A percentile compares a stretch with the other conserved stretches of the same genome.
phyloP scores from a whole-genome alignment of 495 filamentous ascomycete genomes.

The Lentithecium fluviatile region DNA sequence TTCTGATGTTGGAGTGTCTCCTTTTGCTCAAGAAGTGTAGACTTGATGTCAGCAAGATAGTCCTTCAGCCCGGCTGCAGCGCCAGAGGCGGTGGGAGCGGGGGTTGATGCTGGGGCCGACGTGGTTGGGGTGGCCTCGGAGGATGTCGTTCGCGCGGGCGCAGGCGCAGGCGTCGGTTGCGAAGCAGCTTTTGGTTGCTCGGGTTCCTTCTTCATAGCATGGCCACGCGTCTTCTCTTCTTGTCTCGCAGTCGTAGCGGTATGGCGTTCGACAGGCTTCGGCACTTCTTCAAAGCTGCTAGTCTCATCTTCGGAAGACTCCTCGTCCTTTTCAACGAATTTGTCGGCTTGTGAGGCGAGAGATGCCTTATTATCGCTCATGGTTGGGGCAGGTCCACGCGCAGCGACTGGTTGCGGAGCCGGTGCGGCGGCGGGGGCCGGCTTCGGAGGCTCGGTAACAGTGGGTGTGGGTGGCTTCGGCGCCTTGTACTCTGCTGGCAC shows the following conservation, averaged over 20 bases:
- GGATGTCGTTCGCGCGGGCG: conserved; percentile 5
- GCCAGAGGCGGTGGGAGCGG: conserved; percentile 31
- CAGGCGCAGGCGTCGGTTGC: conserved; percentile 35
- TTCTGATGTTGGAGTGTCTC: no score
- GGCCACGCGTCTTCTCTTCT: conserved; percentile 35
- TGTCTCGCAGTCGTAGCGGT: conserved; percentile 32
- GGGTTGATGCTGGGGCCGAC: conserved; percentile 28
- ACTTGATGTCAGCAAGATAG: conserved; percentile 61
- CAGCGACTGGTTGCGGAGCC: conserved; percentile 43
- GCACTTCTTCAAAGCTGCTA: conserved; percentile 79
- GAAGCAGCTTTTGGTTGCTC: conserved; percentile 41
- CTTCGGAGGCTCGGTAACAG: conserved; percentile 53
- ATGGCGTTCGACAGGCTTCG: conserved; percentile 60
- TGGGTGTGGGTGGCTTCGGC: conserved; percentile 41
- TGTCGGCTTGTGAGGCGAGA: conserved; percentile 77
- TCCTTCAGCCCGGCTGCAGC: conserved; percentile 41
- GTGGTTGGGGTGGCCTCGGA: conserved; percentile 14
- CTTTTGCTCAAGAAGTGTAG: conserved; percentile 61
- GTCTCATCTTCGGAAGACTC: conserved; percentile 60
- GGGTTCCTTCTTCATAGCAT: conserved; percentile 28
- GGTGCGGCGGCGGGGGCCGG: conserved; percentile 47
- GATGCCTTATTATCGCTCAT: conserved; percentile 82
- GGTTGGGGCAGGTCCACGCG: conserved; percentile 59
- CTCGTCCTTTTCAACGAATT: conserved; percentile 75
- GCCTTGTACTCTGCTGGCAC: conserved; percentile 68